Percentiles rank a stretch among this genome's conserved stretches.
phyloP scores from a whole-genome alignment of 2,329 filamentous ascomycete genomes.

The Cladosporium sp. region DNA sequence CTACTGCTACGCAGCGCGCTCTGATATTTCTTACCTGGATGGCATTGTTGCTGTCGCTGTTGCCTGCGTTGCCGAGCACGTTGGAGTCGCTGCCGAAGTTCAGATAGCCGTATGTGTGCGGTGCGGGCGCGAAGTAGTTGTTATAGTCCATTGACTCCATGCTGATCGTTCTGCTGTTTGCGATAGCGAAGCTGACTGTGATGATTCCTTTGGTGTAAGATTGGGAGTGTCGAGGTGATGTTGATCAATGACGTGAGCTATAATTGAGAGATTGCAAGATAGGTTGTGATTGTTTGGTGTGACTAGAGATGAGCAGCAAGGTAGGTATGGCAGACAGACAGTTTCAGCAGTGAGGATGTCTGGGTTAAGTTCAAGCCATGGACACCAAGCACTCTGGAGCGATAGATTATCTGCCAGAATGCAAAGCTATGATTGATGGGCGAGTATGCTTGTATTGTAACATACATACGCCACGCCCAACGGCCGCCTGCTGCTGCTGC shows the following conservation, averaged over 20 bases:
- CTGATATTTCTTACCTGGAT: slow-evolving; percentile 27
- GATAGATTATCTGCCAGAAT: no score
- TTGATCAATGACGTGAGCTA: no score
- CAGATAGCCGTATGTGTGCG: slow-evolving; percentile 46
- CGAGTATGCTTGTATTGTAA: no score
- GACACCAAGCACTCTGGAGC: background rate
- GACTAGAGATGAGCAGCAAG: background rate
- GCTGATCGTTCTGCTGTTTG: background rate
- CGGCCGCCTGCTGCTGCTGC: no score
- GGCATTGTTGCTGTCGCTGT: slow-evolving; percentile 35
- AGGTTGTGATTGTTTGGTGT: background rate
- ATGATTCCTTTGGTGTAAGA: background rate
- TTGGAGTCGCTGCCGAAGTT: slow-evolving; percentile 27
- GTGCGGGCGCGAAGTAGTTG: slow-evolving; percentile 44
- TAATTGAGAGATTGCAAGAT: background rate
- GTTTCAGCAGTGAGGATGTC: background rate
- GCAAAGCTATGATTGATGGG: no score
- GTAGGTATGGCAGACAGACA: no score
- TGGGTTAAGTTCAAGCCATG: background rate
- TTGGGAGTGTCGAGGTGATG: background rate
- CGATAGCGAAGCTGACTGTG: background rate
- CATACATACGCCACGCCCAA: no score
- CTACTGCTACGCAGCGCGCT: no score
- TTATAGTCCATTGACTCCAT: slow-evolving; percentile 52
- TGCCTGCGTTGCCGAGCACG: slow-evolving; percentile 39